These are phyloP conservation scores for Leucocoprinus leucothites DNA, from an alignment of 768 basidiomycete species.

Conservation along the genomic window DNA sequence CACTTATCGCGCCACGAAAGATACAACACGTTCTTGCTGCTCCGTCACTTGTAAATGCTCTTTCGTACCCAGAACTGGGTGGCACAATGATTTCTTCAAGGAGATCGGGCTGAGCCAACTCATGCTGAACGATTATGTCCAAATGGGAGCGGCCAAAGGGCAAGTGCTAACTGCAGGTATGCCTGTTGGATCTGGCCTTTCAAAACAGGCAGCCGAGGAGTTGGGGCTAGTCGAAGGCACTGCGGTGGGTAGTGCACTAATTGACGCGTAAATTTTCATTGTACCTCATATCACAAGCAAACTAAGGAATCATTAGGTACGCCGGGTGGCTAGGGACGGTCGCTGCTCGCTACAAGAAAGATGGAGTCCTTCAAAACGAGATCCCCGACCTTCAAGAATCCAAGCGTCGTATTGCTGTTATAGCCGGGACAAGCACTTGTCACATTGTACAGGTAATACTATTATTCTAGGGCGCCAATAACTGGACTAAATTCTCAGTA, in stretches of 20 bases:
- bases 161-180: conserved; percentile 77
- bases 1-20: conserved; percentile 85
- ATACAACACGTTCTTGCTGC: conserved; percentile 78
- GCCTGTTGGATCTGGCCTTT: conserved; percentile 84
- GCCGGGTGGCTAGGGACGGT: conserved; percentile 98
- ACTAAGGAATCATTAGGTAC: conserved; percentile 38
- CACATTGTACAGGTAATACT: conserved; percentile 78
- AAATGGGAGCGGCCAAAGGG: conserved; percentile 67
- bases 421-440: conserved; percentile 96
- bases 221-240: conserved; percentile 85
- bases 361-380: conserved; percentile 45
- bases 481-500: not conserved
- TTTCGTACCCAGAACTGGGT: conserved; percentile 81
- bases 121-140: conserved; percentile 63
- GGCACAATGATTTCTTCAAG: conserved; percentile 86
- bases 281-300: not conserved
- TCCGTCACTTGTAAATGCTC: conserved; percentile 97
- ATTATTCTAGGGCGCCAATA: not conserved
- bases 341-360: conserved; percentile 65
- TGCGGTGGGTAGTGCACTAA: conserved; percentile 90
- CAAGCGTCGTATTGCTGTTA: conserved; percentile 78
- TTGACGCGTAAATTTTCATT: conserved; percentile 73
- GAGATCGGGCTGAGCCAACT: conserved; percentile 79
- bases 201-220: conserved; percentile 74
- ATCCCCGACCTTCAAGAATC: conserved; percentile 73